Evolutionary conservation across 768 basidiomycete genomes (phyloP).

Genomic region (Rhizopogon vinicolor): DNA sequence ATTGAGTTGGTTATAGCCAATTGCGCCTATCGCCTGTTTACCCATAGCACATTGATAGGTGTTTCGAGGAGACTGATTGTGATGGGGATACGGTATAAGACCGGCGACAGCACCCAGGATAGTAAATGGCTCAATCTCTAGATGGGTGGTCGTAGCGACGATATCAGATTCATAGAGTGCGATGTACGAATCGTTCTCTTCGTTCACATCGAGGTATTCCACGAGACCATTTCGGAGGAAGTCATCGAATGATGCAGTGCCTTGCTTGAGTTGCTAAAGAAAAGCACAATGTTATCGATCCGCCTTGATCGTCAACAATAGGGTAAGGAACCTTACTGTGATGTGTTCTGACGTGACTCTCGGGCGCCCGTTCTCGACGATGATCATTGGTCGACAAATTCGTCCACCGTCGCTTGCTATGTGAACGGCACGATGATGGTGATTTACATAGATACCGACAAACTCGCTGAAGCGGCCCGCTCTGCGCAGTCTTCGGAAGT

Average conservation of each 20-base stretch:
- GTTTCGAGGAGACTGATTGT: slow-evolving; percentile 98
- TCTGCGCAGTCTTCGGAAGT: slow-evolving; percentile 89
- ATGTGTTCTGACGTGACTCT: slow-evolving; percentile 81
- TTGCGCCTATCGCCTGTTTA: slow-evolving; percentile 98
- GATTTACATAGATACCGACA: slow-evolving; percentile 93
- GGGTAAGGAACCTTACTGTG: slow-evolving; percentile 39
- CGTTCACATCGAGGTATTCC: slow-evolving; percentile 98
- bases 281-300: slow-evolving; percentile 7
- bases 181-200: slow-evolving; percentile 97
- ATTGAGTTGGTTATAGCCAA: slow-evolving; percentile 96
- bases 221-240: slow-evolving; percentile 90
- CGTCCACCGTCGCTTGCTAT: slow-evolving; percentile 97
- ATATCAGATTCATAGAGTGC: slow-evolving; percentile 92
- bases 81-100: slow-evolving; percentile 97
- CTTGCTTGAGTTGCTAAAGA: slow-evolving; percentile 72
- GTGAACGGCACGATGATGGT: slow-evolving; percentile 91
- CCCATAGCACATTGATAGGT: slow-evolving; percentile 99
- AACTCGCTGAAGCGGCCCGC: slow-evolving; percentile 94
- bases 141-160: slow-evolving; percentile 78
- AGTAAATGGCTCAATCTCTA: slow-evolving; percentile 99
- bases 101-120: slow-evolving; percentile 96
- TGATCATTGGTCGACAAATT: slow-evolving; percentile 96
- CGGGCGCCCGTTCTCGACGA: slow-evolving; percentile 79
- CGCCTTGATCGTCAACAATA: not conserved
- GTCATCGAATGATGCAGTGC: slow-evolving; percentile 82